Conservation (phyloP, 2,329 filamentous ascomycete species). For the Colletotrichum tropicale region DNA sequence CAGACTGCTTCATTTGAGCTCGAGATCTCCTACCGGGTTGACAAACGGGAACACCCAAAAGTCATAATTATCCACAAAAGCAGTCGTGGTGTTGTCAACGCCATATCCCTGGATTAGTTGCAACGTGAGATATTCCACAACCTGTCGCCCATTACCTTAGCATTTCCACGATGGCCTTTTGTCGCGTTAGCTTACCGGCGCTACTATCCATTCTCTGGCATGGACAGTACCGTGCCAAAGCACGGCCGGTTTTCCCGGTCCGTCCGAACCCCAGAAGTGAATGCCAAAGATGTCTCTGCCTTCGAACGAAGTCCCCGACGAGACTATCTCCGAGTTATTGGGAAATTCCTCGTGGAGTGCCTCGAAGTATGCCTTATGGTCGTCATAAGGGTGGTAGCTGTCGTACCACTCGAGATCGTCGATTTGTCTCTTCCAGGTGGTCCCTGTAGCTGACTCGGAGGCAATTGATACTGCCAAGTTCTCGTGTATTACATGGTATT, state of each 20-base stretch:
- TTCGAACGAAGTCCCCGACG: constrained; percentile 47
- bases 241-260: constrained; percentile 49
- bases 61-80: constrained; percentile 59
- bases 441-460: constrained; percentile 24
- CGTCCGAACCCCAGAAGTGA: constrained; percentile 50
- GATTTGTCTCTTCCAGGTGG: constrained; percentile 24
- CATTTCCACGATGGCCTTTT: constrained; percentile 31
- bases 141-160: background rate
- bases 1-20: background rate
- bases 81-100: constrained; percentile 35
- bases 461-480: constrained; percentile 32
- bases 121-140: constrained; percentile 52
- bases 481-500: constrained; percentile 31
- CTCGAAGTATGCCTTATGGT: constrained; percentile 50
- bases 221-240: constrained; percentile 59
- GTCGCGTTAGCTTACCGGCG: constrained; percentile 45
- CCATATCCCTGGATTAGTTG: constrained; percentile 48
- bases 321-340: constrained; percentile 49
- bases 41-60: constrained; percentile 58
- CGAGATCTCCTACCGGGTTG: constrained; percentile 46
- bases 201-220: constrained; percentile 58
- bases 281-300: constrained; percentile 62
- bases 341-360: constrained; percentile 45
- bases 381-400: constrained; percentile 52
- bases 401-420: constrained; percentile 50